Evolutionary conservation across 176 grass and related monocot species (phyloP).

Genomic region (Eragrostis nindensis): DNA sequence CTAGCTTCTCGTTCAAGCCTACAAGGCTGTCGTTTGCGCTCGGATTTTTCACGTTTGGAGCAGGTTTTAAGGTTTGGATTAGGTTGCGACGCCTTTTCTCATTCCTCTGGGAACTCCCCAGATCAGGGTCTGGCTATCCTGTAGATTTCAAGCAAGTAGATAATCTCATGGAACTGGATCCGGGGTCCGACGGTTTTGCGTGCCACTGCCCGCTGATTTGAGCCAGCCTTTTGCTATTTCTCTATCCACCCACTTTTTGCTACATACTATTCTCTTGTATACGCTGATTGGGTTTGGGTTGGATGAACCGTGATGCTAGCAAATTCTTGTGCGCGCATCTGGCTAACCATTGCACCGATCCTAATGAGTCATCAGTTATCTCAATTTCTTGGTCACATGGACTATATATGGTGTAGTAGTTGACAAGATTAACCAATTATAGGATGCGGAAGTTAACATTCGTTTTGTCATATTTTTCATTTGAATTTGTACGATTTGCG

Average conservation of each 20-base stretch:
- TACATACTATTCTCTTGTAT: neutral
- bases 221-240: neutral
- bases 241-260: neutral
- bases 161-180: neutral
- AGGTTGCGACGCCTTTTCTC: neutral
- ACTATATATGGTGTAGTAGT: neutral
- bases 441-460: neutral
- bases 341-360: neutral
- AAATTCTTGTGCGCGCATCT: neutral
- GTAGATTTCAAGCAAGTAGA: conserved; percentile 19
- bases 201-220: conserved; percentile 7
- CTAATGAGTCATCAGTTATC: neutral
- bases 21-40: neutral
- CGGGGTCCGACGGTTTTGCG: neutral
- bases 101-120: neutral
- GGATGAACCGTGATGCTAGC: conserved; percentile 12
- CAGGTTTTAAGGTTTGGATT: conserved; percentile 30
- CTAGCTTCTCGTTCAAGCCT: neutral
- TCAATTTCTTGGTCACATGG: neutral
- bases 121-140: neutral
- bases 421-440: neutral
- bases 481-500: neutral
- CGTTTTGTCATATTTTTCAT: neutral
- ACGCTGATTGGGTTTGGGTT: conserved; percentile 4
- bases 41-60: conserved; percentile 17